A percentile compares a stretch with the other conserved stretches of the same genome.
These are phyloP conservation scores for Kockovaella imperatae DNA, from an alignment of 768 basidiomycete genomes.

Conservation along the genomic window DNA sequence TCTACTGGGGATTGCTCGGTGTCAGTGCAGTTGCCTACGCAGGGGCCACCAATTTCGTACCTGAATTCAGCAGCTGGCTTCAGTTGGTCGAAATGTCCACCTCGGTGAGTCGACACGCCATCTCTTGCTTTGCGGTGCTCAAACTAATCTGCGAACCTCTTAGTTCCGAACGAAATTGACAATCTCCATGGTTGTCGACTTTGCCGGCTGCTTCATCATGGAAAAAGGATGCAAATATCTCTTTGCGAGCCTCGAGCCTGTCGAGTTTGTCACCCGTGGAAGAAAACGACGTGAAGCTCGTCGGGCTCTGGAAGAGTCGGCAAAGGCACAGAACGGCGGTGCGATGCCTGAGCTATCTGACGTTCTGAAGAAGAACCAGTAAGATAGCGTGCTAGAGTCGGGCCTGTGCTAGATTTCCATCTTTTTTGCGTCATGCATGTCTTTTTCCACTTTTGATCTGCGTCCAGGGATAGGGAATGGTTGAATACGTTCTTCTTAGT, in stretches of 20 bases:
- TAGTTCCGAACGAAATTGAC: constrained; percentile 82
- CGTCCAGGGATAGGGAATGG: too few species aligned
- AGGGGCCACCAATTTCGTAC: constrained; percentile 87
- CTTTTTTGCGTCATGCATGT: too few species aligned
- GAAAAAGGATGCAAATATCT: constrained; percentile 74
- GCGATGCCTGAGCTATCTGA: constrained; percentile 10
- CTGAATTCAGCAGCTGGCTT: constrained; percentile 91
- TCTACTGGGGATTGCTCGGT: constrained; percentile 85
- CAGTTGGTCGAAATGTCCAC: constrained; percentile 87
- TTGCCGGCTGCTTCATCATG: constrained; percentile 75
- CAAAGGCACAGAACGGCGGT: constrained; percentile 1
- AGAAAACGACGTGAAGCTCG: constrained; percentile 65
- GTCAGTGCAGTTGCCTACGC: constrained; percentile 85
- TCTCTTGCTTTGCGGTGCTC: not conserved
- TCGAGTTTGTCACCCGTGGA: constrained; percentile 72
- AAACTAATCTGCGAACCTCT: not conserved
- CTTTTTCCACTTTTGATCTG: too few species aligned
- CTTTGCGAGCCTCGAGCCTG: constrained; percentile 83
- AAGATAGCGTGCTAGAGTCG: constrained; percentile 1
- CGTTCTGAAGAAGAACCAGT: constrained; percentile 28
- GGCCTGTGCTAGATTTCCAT: too few species aligned
- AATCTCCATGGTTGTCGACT: constrained; percentile 74
- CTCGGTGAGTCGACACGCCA: constrained; percentile 50
- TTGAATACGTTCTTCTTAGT: too few species aligned
- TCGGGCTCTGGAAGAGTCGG: constrained; percentile 47